A percentile compares a stretch with the other conserved stretches of the same genome.
phyloP scores from a whole-genome alignment of 1,284 basidiomycete genomes.

The Neolentinus lepideus region DNA sequence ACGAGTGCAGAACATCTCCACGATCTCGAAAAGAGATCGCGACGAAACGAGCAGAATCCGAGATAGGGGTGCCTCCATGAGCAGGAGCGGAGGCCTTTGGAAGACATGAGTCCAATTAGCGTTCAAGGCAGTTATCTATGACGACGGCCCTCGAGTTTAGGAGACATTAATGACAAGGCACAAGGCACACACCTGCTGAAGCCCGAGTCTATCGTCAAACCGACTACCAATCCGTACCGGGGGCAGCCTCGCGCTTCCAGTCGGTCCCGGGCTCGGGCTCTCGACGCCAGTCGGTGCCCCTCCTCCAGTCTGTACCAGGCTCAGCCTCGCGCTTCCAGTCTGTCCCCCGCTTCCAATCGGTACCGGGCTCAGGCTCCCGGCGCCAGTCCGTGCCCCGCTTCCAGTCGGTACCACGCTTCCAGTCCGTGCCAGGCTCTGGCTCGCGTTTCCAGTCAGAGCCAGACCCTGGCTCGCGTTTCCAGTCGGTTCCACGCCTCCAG shows the following conservation, averaged over 20 bases:
- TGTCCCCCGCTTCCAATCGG: conserved; percentile 1
- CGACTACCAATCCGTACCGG: neutral
- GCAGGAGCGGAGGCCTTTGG: neutral
- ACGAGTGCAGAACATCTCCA: neutral
- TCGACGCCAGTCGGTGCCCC: conserved; percentile 12
- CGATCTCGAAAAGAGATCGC: neutral
- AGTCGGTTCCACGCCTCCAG: neutral
- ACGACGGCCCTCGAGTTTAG: neutral
- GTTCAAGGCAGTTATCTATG: neutral
- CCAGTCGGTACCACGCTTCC: neutral
- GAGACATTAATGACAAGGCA: neutral
- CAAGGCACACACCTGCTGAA: neutral
- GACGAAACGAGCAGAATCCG: neutral
- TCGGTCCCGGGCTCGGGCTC: neutral
- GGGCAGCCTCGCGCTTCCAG: conserved; percentile 3
- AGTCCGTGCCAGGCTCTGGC: neutral
- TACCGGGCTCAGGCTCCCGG: neutral
- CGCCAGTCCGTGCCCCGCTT: conserved; percentile 1
- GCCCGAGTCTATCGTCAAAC: neutral
- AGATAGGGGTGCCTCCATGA: neutral
- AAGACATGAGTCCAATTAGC: neutral
- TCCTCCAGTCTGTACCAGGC: conserved; percentile 8
- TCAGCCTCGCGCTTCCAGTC: neutral
- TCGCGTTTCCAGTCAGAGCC: neutral
- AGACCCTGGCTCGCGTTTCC: neutral